phyloP scores from a whole-genome alignment of 2,329 filamentous ascomycete species.

The Penicillium frequentans region DNA sequence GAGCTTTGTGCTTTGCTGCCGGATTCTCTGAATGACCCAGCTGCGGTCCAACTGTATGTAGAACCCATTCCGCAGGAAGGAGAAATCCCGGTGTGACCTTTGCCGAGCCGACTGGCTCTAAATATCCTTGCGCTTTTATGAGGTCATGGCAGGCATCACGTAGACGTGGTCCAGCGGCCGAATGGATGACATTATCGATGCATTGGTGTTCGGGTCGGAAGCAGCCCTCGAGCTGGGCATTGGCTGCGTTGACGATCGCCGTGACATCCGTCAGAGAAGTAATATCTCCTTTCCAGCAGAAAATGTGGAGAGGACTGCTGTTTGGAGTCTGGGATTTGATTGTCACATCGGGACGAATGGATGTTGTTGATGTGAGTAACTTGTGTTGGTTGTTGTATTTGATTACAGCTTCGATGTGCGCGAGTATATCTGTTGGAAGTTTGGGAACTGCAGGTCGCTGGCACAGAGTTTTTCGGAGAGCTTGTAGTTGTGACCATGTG shows the following conservation, averaged over 20 bases:
- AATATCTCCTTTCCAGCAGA: slow-evolving; percentile 26
- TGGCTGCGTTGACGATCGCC: slow-evolving; percentile 26
- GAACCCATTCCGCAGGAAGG: slow-evolving; percentile 13
- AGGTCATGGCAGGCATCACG: slow-evolving; percentile 18
- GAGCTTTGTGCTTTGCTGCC: slow-evolving; percentile 1
- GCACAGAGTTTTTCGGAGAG: slow-evolving; percentile 11
- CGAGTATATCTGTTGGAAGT: slow-evolving; percentile 6
- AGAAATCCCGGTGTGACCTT: slow-evolving; percentile 22
- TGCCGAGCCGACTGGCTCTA: slow-evolving; percentile 12
- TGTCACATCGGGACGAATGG: background rate
- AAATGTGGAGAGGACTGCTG: background rate
- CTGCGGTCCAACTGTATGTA: slow-evolving; percentile 26
- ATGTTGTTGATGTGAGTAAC: slow-evolving; percentile 9
- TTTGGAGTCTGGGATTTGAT: background rate
- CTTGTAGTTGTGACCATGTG: slow-evolving; percentile 16
- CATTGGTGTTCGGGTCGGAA: slow-evolving; percentile 23
- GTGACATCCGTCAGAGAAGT: slow-evolving; percentile 20
- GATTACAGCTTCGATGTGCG: slow-evolving; percentile 13
- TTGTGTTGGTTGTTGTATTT: slow-evolving; percentile 11
- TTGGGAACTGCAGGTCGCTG: slow-evolving; percentile 3
- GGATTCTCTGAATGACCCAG: slow-evolving; percentile 3
- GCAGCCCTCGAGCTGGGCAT: slow-evolving; percentile 20
- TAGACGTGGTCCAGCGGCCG: slow-evolving; percentile 22
- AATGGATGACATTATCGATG: slow-evolving; percentile 27
- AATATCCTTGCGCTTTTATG: slow-evolving; percentile 9